These are phyloP conservation scores for Scheffersomyces lignicola DNA, from an alignment of 1,139 yeast species.

Conservation along the genomic window DNA sequence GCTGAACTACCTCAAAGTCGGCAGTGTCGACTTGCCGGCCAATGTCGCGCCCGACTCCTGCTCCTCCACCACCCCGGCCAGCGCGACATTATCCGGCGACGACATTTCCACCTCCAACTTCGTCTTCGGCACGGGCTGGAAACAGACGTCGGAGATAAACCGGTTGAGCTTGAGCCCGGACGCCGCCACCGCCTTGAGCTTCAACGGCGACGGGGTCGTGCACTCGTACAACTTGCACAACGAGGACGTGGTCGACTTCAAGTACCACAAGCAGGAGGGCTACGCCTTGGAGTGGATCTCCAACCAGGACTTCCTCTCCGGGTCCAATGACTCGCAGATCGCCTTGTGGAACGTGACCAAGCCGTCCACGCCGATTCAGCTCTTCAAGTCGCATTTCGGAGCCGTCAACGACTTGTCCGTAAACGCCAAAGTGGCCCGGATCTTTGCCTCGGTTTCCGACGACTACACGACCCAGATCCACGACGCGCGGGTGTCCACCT, in stretches of 20 bases:
- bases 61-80: constrained; percentile 8
- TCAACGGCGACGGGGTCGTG: constrained; percentile 51
- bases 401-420: constrained; percentile 60
- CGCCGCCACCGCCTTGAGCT: constrained; percentile 44
- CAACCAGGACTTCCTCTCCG: constrained; percentile 54
- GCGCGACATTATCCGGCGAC: constrained; percentile 18
- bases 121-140: constrained; percentile 44
- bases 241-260: constrained; percentile 37
- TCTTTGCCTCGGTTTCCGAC: constrained; percentile 75
- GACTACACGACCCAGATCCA: constrained; percentile 66
- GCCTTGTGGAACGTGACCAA: constrained; percentile 66
- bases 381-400: constrained; percentile 47
- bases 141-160: constrained; percentile 56
- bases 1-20: constrained; percentile 45
- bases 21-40: constrained; percentile 50
- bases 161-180: constrained; percentile 39
- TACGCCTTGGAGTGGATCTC: constrained; percentile 67
- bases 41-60: constrained; percentile 42
- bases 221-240: constrained; percentile 37
- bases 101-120: constrained; percentile 27
- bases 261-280: constrained; percentile 67
- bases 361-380: constrained; percentile 43
- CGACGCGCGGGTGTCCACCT: constrained; percentile 54
- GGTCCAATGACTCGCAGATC: constrained; percentile 65
- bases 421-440: constrained; percentile 39